Evolutionary conservation across 2,329 filamentous ascomycete species (phyloP), one percentile per base, ranked within the genome.

Genomic region (Curvularia hawaiiensis): DNA sequence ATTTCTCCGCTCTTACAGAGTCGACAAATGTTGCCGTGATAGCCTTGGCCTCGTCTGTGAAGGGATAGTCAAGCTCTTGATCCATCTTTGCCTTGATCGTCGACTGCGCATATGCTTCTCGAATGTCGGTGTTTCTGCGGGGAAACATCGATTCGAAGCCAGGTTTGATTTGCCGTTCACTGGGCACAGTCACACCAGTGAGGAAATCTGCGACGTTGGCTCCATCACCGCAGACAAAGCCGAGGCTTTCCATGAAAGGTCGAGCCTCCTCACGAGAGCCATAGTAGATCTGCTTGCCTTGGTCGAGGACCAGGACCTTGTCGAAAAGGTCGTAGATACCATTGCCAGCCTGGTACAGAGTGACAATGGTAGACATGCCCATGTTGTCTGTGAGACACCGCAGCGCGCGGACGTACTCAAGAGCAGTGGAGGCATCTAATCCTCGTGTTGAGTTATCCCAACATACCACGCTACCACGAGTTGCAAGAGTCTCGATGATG

Each of bases 251-350:
- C 62, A 92, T 91, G 72, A 87, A 92, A 0, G 77, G 75, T 60
- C 83, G 86, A 1, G 90, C 90, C 4, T 80, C 72, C 4, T 67
- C 70, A 0, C 84, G 83, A 0, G 84, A 82, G 0, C 90, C 90
- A 61, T 88, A 92, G 77, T 85, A 94, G 59, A 93, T 90, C 70
- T 92, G 84, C 0, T 88, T 83, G 4, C 90, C 90, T 67, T 92
- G 88, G 65, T 92, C 91, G 0, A 93, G 78, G 0, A 94, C 86
- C 0, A 88, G 81, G 0, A 85, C 85, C 69, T 92, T 92, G 75
- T 93, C 89, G 66, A 93, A 93, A 4, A 67, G 59, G 50, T 87
- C 82, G 65, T 87, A 88, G 41, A 87, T 78, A 1, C 74, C 74
- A 51, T 81, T 77, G 38, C 72, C 72, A 11, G 79, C 78, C 56